Conservation (phyloP, 2,329 filamentous ascomycete genomes). For the Daldinia eschscholtzii region DNA sequence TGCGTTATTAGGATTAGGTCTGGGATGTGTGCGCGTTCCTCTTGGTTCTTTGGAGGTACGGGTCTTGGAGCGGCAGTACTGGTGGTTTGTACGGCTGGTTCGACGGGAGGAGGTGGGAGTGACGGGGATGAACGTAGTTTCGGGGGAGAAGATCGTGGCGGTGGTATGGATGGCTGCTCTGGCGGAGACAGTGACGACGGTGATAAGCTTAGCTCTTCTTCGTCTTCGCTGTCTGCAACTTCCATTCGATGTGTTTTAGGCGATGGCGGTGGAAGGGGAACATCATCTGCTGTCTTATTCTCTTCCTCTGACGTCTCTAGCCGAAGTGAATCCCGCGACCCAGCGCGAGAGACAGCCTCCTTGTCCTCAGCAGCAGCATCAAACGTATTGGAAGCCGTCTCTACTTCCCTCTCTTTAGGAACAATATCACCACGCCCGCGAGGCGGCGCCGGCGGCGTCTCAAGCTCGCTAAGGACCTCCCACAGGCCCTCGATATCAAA, state of each 20-base stretch:
- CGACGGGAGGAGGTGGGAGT: constrained; percentile 10
- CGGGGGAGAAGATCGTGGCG: constrained; percentile 15
- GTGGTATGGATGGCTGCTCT: background rate
- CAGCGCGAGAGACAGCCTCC: background rate
- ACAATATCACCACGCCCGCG: background rate
- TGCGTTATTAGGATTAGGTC: constrained; percentile 68
- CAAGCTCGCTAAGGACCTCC: constrained; percentile 68
- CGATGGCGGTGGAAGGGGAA: constrained; percentile 17
- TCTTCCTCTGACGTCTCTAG: background rate
- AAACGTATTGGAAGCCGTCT: background rate
- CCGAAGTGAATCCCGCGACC: too few relatives aligned
- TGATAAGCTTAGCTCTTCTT: constrained; percentile 51
- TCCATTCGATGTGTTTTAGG: constrained; percentile 43
- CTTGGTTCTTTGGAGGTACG: constrained; percentile 1
- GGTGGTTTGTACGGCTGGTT: constrained; percentile 17
- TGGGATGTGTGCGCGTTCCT: constrained; percentile 46
- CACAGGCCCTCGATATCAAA: constrained; percentile 71
- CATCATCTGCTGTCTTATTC: background rate
- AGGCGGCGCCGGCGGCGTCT: constrained; percentile 41
- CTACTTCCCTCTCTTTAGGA: constrained; percentile 5
- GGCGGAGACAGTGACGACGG: constrained; percentile 8
- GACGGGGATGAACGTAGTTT: constrained; percentile 3
- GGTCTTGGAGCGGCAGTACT: constrained; percentile 3
- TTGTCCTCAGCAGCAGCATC: background rate
- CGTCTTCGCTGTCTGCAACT: constrained; percentile 58